Conservation (phyloP, 139 green algal genomes). For the Coccomyxa sp. region DNA sequence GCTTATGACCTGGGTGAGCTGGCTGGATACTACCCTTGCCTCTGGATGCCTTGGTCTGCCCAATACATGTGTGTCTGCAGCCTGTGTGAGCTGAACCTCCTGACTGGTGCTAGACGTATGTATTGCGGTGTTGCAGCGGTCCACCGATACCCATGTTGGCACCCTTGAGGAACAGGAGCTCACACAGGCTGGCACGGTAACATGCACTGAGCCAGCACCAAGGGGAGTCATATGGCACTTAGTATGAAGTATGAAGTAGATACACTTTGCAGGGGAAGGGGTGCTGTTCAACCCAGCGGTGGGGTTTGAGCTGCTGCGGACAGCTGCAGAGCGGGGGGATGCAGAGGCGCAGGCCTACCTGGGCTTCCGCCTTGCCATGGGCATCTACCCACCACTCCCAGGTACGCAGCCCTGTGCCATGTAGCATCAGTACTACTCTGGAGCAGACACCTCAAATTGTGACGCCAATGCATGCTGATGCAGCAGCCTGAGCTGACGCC, state of each 20-base stretch:
- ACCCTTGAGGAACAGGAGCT: not conserved
- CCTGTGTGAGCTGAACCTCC: not conserved
- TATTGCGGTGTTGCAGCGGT: not conserved
- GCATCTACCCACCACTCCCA: conserved; percentile 39
- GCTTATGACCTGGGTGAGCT: conserved; percentile 31
- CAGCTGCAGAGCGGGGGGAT: conserved; percentile 58
- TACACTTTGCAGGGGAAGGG: conserved; percentile 37
- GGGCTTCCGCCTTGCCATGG: conserved; percentile 50
- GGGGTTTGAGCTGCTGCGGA: conserved; percentile 57
- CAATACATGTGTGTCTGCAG: no score
- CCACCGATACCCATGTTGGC: not conserved
- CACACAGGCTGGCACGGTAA: not conserved
- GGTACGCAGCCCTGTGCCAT: no score
- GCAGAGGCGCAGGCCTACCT: conserved; percentile 68
- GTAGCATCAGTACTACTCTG: no score
- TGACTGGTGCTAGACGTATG: not conserved
- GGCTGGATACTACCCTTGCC: not conserved
- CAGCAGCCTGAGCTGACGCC: no score
- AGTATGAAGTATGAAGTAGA: not conserved
- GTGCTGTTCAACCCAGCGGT: conserved; percentile 44
- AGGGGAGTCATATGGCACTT: not conserved
- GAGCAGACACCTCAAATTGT: no score
- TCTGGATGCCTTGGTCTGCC: not conserved
- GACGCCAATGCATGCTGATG: no score
- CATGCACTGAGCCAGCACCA: not conserved